A percentile compares a stretch with the other conserved stretches of the same genome.
Evolutionary conservation across 345 rosid species (phyloP).

Genomic region (Capsella bursapastoris): DNA sequence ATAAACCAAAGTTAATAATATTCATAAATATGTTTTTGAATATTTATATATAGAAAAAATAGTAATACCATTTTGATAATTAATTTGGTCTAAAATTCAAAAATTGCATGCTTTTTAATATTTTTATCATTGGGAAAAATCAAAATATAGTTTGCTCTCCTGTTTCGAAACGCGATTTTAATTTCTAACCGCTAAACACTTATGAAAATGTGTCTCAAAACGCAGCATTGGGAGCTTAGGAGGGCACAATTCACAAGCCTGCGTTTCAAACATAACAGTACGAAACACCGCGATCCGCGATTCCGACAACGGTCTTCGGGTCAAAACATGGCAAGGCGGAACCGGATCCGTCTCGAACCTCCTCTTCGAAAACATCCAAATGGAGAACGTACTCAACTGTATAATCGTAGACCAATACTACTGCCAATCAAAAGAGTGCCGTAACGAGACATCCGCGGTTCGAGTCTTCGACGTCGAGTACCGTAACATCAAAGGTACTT

Average conservation of each 20-base stretch:
- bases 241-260: constrained; percentile 90
- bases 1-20: too few relatives aligned
- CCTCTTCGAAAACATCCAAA: constrained; percentile 78
- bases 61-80: background rate
- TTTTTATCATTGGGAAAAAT: background rate
- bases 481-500: constrained; percentile 87
- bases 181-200: constrained; percentile 14
- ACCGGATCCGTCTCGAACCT: constrained; percentile 73
- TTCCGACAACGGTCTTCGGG: constrained; percentile 89
- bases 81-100: background rate
- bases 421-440: constrained; percentile 68
- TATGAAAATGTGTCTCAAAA: background rate
- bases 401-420: constrained; percentile 91
- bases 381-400: constrained; percentile 93
- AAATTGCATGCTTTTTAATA: too few relatives aligned
- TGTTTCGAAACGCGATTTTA: background rate
- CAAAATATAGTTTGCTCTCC: background rate
- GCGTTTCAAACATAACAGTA: constrained; percentile 88
- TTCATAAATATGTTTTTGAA: background rate
- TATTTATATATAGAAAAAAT: background rate
- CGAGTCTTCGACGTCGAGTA: constrained; percentile 63
- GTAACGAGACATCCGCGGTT: constrained; percentile 87
- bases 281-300: constrained; percentile 66
- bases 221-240: constrained; percentile 95
- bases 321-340: constrained; percentile 99